phyloP scores from a whole-genome alignment of 805 yeast species.

The Wickerhamomyces subpelliculosus region DNA sequence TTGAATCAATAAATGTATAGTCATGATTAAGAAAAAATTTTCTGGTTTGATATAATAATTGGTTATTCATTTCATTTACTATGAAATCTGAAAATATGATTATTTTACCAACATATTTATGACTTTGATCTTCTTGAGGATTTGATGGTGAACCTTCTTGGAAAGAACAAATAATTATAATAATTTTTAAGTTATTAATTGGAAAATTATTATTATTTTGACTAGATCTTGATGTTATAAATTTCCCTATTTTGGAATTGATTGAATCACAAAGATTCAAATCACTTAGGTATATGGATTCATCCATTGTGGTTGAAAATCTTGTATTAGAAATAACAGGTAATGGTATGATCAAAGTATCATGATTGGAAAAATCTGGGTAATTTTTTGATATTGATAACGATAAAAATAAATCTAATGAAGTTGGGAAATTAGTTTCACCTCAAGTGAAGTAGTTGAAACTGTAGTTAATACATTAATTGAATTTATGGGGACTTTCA shows the following conservation, averaged over 20 bases:
- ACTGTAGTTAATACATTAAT: conserved; percentile 12
- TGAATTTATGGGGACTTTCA: conserved; percentile 10
- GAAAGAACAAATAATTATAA: conserved; percentile 14
- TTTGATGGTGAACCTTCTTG: conserved; percentile 19
- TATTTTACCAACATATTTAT: conserved; percentile 21
- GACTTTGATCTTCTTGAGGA: conserved; percentile 18
- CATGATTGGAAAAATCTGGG: conserved; percentile 9
- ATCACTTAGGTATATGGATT: conserved; percentile 14
- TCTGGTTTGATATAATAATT: not conserved
- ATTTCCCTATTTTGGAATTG: conserved; percentile 12
- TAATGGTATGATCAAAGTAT: conserved; percentile 18
- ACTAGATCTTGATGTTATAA: too few species aligned
- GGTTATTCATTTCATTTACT: not conserved
- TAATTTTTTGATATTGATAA: conserved; percentile 12
- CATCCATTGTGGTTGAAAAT: conserved; percentile 13
- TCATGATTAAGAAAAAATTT: not conserved
- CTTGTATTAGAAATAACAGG: conserved; percentile 16
- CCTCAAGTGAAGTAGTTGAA: conserved; percentile 11
- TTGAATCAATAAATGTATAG: not conserved
- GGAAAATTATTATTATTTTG: conserved; percentile 10
- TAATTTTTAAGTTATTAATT: conserved; percentile 9
- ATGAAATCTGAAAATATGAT: conserved; percentile 6
- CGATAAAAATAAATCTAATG: conserved; percentile 16
- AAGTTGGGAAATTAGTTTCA: conserved; percentile 14
- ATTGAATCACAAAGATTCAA: conserved; percentile 10